Evolutionary conservation across 139 green algal species (phyloP).

Genomic region (Micractinium sp.): DNA sequence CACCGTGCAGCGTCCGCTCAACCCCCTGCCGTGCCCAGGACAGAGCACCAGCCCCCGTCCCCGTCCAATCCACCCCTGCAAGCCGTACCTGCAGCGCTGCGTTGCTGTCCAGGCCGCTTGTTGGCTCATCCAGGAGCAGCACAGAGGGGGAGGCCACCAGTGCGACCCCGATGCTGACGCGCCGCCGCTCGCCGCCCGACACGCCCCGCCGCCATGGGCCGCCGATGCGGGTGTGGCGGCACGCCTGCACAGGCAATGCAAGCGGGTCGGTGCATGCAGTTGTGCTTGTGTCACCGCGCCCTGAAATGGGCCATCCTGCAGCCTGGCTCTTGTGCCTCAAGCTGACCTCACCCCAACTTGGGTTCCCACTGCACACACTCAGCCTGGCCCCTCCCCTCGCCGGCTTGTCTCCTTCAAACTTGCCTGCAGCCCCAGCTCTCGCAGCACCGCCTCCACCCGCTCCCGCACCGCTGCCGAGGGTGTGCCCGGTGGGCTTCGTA

Average conservation of each 20-base stretch:
- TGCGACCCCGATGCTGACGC: conserved; percentile 5
- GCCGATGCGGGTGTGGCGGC: neutral
- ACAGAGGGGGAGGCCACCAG: neutral
- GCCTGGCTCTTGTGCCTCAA: neutral
- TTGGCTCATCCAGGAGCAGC: neutral
- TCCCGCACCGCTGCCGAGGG: neutral
- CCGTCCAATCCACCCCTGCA: neutral
- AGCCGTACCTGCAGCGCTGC: neutral
- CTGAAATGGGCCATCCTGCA: no score
- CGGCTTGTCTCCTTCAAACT: no score
- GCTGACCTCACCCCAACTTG: neutral
- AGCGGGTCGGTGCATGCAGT: no score
- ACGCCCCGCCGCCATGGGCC: neutral
- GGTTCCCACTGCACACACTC: neutral
- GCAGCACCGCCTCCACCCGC: neutral
- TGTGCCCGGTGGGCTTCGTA: neutral
- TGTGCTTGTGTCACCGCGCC: neutral
- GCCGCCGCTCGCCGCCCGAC: neutral
- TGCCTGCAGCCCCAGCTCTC: neutral
- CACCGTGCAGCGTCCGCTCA: no score
- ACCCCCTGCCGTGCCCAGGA: neutral
- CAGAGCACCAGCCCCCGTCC: neutral
- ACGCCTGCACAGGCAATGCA: neutral
- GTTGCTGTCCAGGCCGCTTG: neutral
- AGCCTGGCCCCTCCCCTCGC: no score